A percentile compares a stretch with the other conserved stretches of the same genome.
Evolutionary conservation across 2,329 filamentous ascomycete genomes (phyloP).

Genomic region (Orbilia oligospora): DNA sequence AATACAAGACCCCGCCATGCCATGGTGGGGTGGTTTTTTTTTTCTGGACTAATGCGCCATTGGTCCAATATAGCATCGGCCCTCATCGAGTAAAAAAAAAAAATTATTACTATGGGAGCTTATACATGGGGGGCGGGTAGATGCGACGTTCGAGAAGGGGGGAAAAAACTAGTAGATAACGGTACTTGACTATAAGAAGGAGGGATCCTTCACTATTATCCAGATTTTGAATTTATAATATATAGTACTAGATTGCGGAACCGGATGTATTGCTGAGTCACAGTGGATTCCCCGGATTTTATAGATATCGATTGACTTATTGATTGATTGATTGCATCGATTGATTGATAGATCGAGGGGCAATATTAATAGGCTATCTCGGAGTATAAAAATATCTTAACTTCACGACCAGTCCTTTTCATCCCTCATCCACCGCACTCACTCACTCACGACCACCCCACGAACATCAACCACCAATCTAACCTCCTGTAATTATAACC

Average conservation of each 20-base stretch:
- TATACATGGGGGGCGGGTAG: slow-evolving; percentile 32
- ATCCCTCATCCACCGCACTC: background rate
- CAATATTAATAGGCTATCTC: background rate
- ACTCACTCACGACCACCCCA: background rate
- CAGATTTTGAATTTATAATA: too few relatives aligned
- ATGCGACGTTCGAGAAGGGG: slow-evolving; percentile 32
- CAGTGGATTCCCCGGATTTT: slow-evolving; percentile 7
- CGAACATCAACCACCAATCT: background rate
- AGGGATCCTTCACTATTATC: slow-evolving; percentile 39
- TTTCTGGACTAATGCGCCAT: slow-evolving; percentile 38
- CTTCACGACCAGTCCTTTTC: background rate
- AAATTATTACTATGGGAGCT: slow-evolving; percentile 12
- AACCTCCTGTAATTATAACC: background rate
- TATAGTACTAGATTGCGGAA: slow-evolving; percentile 46
- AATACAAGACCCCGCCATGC: slow-evolving; percentile 25
- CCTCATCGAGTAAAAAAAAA: slow-evolving; percentile 27
- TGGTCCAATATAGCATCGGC: slow-evolving; percentile 31
- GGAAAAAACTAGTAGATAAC: slow-evolving; percentile 24
- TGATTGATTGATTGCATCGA: too few relatives aligned
- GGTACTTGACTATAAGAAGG: background rate
- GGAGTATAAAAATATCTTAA: too few relatives aligned
- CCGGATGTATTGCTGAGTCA: slow-evolving; percentile 46
- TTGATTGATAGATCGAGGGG: background rate
- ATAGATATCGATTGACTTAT: background rate
- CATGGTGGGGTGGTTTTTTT: slow-evolving; percentile 26